phyloP scores from a whole-genome alignment of 2,329 filamentous ascomycete species.

The Trichoderma aggressivum region DNA sequence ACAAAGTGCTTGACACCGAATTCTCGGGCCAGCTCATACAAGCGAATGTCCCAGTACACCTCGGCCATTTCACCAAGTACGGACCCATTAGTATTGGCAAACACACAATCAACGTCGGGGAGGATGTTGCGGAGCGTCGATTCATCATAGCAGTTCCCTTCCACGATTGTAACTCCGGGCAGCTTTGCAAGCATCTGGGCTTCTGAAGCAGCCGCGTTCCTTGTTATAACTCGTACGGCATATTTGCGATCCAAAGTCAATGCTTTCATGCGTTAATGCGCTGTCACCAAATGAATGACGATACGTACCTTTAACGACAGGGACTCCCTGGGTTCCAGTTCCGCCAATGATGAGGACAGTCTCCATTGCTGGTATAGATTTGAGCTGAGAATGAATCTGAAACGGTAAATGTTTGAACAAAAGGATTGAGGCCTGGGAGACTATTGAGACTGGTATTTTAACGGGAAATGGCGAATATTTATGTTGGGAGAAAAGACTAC shows the following conservation, averaged over 20 bases:
- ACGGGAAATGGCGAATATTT: too few relatives aligned
- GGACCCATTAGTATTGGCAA: neutral
- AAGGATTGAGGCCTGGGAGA: too few relatives aligned
- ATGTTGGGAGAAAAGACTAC: too few relatives aligned
- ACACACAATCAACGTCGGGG: neutral
- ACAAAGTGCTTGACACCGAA: neutral
- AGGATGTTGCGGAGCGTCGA: neutral
- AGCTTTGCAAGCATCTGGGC: neutral
- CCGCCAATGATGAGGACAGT: neutral
- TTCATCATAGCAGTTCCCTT: neutral
- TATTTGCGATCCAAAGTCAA: neutral
- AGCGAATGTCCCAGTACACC: neutral
- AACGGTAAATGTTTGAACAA: too few relatives aligned
- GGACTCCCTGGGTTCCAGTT: neutral
- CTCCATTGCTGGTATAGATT: neutral
- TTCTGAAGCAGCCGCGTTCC: neutral
- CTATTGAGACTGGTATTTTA: too few relatives aligned
- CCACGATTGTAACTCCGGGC: neutral
- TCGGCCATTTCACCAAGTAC: neutral
- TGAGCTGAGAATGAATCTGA: too few relatives aligned
- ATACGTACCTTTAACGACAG: neutral
- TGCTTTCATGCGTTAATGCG: neutral
- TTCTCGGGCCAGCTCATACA: neutral
- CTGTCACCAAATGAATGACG: too few relatives aligned
- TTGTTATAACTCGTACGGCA: neutral